These are phyloP conservation scores for Spergularia marina DNA, from an alignment of 148 eudicot genomes.

Conservation along the genomic window DNA sequence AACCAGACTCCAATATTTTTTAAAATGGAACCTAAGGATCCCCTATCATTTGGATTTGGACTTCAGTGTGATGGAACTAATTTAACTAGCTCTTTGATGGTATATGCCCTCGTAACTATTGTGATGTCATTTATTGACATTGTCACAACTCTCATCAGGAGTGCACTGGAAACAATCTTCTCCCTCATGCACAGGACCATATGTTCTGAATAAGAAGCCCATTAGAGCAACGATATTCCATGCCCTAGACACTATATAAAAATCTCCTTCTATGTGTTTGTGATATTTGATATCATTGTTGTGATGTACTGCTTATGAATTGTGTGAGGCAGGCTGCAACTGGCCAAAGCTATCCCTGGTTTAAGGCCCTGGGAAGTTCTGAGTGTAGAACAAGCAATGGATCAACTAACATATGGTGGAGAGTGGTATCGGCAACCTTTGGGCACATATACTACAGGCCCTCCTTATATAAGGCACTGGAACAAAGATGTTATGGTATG, in stretches of 20 bases:
- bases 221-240: no score
- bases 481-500: constrained; percentile 62
- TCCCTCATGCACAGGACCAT: no score
- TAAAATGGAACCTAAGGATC: not conserved
- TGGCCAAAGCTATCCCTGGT: constrained; percentile 72
- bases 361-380: constrained; percentile 93
- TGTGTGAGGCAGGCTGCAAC: constrained; percentile 46
- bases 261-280: not conserved
- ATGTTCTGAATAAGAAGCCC: no score
- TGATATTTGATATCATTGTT: not conserved
- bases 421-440: constrained; percentile 85
- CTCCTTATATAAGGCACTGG: constrained; percentile 69
- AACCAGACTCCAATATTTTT: not conserved
- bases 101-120: no score
- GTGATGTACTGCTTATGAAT: constrained; percentile 12
- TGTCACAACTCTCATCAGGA: no score
- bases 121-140: no score
- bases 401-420: constrained; percentile 67
- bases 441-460: constrained; percentile 76
- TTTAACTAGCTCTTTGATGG: no score
- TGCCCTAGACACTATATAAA: no score
- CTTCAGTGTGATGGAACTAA: no score
- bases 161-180: no score
- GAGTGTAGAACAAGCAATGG: constrained; percentile 92
- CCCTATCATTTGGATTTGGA: not conserved